Evolutionary conservation across 495 filamentous ascomycete genomes (phyloP).

Genomic region (Penicillium coffeae): DNA sequence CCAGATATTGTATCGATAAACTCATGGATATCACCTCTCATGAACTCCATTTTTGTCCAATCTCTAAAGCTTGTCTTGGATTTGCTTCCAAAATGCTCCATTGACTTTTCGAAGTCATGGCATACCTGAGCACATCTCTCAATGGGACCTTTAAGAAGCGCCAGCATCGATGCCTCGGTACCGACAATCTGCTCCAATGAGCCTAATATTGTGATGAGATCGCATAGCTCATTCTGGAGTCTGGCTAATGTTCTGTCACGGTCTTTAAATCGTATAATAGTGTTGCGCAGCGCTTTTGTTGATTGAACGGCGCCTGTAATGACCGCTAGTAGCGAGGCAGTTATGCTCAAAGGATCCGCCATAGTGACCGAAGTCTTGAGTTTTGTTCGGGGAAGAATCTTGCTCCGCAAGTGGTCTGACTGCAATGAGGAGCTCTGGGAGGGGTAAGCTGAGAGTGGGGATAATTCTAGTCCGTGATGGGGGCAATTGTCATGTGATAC

Average conservation of each 20-base stretch:
- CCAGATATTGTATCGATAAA: constrained; percentile 24
- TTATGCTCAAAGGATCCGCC: constrained; percentile 2
- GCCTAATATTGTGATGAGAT: neutral
- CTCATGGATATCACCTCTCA: constrained; percentile 26
- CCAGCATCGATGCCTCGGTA: neutral
- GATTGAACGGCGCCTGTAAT: constrained; percentile 4
- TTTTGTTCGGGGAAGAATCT: neutral
- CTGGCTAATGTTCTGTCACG: constrained; percentile 2
- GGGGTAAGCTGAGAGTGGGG: neutral
- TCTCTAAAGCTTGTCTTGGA: constrained; percentile 1
- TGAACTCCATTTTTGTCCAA: constrained; percentile 18
- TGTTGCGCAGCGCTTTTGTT: neutral
- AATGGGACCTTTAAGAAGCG: constrained; percentile 2
- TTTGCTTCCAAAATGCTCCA: neutral
- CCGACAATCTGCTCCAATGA: neutral
- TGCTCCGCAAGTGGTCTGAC: neutral
- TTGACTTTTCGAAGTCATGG: neutral
- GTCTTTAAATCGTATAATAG: constrained; percentile 1
- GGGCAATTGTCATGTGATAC: neutral
- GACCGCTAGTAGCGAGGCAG: constrained; percentile 1
- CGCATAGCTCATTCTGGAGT: neutral
- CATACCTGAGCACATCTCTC: constrained; percentile 1
- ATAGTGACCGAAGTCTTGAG: neutral
- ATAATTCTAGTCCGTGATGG: neutral
- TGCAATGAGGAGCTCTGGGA: neutral